Evolutionary conservation across 225 moss, liverwort and hornwort genomes (phyloP), one percentile per base, ranked within the genome.

Genomic region (Pseudoscleropodium purum): DNA sequence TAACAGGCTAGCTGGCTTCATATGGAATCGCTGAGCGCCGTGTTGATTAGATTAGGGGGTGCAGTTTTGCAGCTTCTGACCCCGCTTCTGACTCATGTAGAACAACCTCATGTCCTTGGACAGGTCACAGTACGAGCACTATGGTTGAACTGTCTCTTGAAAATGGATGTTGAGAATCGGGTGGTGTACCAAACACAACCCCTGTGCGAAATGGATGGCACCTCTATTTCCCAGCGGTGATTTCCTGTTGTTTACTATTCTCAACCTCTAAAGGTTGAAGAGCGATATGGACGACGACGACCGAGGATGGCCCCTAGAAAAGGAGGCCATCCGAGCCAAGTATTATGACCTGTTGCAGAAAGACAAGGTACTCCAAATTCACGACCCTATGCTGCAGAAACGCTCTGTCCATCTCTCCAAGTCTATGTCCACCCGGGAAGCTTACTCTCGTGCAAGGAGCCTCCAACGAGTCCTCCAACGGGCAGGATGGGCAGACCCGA

Each of bases 261-360:
- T 68, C 75, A 90, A 70, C 61, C 79, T 79, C 25, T 26, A 4
- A 31, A 89, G 63, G 73, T 86, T 90, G 85, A 51, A 74, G 80
- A 56, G 76, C 79, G 87, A 76, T 54, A 92, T 93, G 93, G 65
- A 61, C 73, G 72, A 54, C 79, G 73, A 84, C 64, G 90, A 61
- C 60, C 89, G 87, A 82, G 93, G 93, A 78, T 93, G 93, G 93
- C 93, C 93, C 19, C 47, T 93, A 52, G 93, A 90, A n/a, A 84
- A 93, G 66, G 90, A 87, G 84, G 82, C 79, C 27, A 93, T 93
- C 33, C 87, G 92, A 59, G 90, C 92, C 85, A 93, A 90, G 88
- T 94, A 88, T 81, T 23, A 76, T 24, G 92, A 91, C 17, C 37
- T 92, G 59, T 84, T 90, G 89, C 83, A 84, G 86, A 69, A 54